phyloP scores from a whole-genome alignment of 2,329 filamentous ascomycete genomes.

The Trichoderma hamatum region DNA sequence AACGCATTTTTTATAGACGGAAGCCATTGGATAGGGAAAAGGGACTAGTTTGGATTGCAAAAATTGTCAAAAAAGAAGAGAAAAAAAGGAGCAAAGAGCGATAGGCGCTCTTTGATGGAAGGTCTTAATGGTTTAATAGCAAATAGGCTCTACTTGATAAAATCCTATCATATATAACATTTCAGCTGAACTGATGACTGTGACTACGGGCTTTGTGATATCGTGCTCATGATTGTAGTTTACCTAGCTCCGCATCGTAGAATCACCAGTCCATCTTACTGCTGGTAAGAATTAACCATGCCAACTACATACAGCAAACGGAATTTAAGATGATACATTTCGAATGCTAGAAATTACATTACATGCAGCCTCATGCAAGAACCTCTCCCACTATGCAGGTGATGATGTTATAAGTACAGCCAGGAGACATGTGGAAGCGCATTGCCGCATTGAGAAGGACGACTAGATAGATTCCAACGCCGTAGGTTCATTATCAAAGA shows the following conservation, averaged over 20 bases:
- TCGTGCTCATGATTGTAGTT: background rate
- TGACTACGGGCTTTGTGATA: background rate
- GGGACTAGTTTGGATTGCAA: background rate
- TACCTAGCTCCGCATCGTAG: too few relatives aligned
- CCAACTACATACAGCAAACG: background rate
- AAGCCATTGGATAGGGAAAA: slow-evolving; percentile 1
- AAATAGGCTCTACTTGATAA: background rate
- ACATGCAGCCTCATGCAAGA: background rate
- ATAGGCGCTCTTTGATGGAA: slow-evolving; percentile 13
- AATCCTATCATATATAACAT: background rate
- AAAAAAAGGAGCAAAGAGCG: slow-evolving; percentile 2
- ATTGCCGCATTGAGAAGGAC: background rate
- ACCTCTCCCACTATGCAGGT: background rate
- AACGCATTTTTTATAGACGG: slow-evolving; percentile 3
- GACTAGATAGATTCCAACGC: slow-evolving; percentile 25
- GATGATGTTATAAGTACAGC: slow-evolving; percentile 9
- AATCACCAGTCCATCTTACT: too few relatives aligned
- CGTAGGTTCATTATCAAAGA: slow-evolving; percentile 10
- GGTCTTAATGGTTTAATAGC: background rate
- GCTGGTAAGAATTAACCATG: too few relatives aligned
- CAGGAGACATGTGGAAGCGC: background rate
- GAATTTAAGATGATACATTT: background rate
- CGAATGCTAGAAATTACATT: background rate
- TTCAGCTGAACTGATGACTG: background rate
- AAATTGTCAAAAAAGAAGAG: slow-evolving; percentile 1